These are phyloP conservation scores for Hypsizygus ulmarius DNA, from an alignment of 1,284 basidiomycete species.

Conservation along the genomic window DNA sequence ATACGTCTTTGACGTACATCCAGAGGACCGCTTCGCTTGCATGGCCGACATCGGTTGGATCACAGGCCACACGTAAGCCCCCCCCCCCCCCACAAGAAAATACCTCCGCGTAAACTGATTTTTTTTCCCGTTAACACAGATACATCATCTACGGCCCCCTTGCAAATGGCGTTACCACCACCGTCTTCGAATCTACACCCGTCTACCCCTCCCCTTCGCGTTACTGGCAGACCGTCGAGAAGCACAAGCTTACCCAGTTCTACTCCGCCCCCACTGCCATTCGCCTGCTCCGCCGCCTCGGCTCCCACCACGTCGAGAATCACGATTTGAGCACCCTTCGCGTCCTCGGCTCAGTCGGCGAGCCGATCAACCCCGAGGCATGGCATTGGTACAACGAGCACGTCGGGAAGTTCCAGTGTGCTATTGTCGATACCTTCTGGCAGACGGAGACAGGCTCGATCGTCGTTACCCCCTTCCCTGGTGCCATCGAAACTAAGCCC, in stretches of 20 bases:
- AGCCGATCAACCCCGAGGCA: slow-evolving; percentile 99
- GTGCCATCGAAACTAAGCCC: slow-evolving; percentile 94
- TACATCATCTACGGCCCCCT: slow-evolving; percentile 98
- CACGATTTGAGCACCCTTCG: slow-evolving; percentile 85
- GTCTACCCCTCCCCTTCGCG: slow-evolving; percentile 95
- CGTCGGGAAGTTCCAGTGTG: slow-evolving; percentile 87
- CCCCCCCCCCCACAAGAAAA: slow-evolving; percentile 1
- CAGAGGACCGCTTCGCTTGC: slow-evolving; percentile 90
- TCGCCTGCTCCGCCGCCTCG: slow-evolving; percentile 76
- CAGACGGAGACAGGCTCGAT: slow-evolving; percentile 99
- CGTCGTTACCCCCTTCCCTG: slow-evolving; percentile 93
- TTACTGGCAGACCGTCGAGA: slow-evolving; percentile 96
- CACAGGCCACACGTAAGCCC: slow-evolving; percentile 85
- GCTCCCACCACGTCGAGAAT: slow-evolving; percentile 82
- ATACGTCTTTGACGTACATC: slow-evolving; percentile 93
- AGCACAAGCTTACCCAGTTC: slow-evolving; percentile 93
- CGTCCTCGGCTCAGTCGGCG: slow-evolving; percentile 91
- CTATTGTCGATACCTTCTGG: slow-evolving; percentile 96
- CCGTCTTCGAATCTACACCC: slow-evolving; percentile 95
- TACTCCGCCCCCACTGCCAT: slow-evolving; percentile 95
- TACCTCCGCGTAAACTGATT: slow-evolving; percentile 3
- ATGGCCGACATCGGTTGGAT: slow-evolving; percentile 99
- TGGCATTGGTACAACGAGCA: slow-evolving; percentile 99
- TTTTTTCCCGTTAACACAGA: slow-evolving; percentile 32
- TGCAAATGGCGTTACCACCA: slow-evolving; percentile 87